Evolutionary conservation across 768 basidiomycete genomes (phyloP).

Genomic region (Collybiopsis luxurians): DNA sequence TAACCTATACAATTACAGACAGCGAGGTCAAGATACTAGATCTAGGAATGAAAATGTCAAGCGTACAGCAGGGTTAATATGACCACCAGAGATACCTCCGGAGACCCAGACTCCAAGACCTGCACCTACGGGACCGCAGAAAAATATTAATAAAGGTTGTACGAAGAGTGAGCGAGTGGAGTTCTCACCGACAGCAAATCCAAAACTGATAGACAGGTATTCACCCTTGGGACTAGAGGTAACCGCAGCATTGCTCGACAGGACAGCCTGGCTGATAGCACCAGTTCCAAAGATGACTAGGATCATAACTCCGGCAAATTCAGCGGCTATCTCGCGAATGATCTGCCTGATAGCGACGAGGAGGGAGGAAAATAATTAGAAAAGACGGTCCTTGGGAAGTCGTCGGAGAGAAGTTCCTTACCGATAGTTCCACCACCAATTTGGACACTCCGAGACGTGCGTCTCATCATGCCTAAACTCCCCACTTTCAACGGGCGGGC

Average conservation of each 20-base stretch:
- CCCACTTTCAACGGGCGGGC: too few species aligned
- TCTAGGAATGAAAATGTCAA: too few species aligned
- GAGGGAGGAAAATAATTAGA: too few species aligned
- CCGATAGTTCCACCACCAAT: conserved; percentile 9
- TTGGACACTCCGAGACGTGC: background rate
- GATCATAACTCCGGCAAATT: conserved; percentile 44
- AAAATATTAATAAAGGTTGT: too few species aligned
- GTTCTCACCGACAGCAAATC: conserved; percentile 42
- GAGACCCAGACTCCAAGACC: conserved; percentile 48
- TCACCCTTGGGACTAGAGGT: conserved; percentile 39
- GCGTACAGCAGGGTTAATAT: conserved; percentile 37
- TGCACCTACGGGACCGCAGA: conserved; percentile 27
- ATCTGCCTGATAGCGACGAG: background rate
- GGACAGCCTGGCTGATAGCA: conserved; percentile 36
- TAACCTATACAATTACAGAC: conserved; percentile 50
- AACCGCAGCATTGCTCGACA: conserved; percentile 34
- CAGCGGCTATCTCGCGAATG: conserved; percentile 38
- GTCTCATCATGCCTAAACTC: background rate
- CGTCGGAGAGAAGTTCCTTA: background rate
- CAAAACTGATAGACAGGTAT: conserved; percentile 40
- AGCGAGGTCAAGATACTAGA: too few species aligned
- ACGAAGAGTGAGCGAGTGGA: too few species aligned
- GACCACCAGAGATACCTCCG: conserved; percentile 49
- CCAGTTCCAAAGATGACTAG: conserved; percentile 46
- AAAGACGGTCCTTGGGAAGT: too few species aligned